These are phyloP conservation scores for Xylaria sp. DNA, from an alignment of 2,329 filamentous ascomycete genomes.

Conservation along the genomic window DNA sequence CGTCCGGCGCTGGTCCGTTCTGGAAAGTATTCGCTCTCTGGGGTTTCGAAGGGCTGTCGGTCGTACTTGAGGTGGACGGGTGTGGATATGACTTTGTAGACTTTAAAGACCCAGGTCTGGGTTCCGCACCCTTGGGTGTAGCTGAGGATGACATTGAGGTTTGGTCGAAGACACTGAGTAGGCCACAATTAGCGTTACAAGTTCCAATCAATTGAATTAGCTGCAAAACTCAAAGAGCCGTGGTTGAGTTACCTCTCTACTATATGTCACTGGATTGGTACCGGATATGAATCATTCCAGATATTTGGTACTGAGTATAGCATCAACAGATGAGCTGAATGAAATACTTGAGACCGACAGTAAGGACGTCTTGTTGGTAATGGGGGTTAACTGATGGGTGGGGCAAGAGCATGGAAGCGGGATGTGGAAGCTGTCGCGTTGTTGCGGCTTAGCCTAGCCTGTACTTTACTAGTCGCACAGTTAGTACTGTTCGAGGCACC, in stretches of 20 bases:
- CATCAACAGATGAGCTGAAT: neutral
- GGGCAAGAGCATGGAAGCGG: no score
- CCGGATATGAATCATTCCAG: constrained; percentile 10
- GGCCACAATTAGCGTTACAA: constrained; percentile 28
- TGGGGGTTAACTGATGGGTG: no score
- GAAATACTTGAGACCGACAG: neutral
- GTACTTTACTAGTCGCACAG: no score
- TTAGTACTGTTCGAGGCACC: no score
- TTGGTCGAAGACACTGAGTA: constrained; percentile 28
- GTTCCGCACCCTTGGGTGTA: constrained; percentile 43
- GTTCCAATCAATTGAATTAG: neutral
- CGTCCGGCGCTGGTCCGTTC: constrained; percentile 50
- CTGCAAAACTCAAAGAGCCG: neutral
- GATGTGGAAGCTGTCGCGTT: no score
- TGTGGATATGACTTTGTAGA: constrained; percentile 45
- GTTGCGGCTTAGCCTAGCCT: no score
- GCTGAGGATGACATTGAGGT: constrained; percentile 44
- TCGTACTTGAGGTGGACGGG: constrained; percentile 43
- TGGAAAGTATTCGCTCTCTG: constrained; percentile 61
- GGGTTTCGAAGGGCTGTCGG: constrained; percentile 48
- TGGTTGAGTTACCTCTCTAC: constrained; percentile 27
- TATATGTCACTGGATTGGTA: neutral
- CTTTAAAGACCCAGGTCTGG: constrained; percentile 44
- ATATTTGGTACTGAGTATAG: neutral
- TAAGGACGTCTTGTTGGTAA: constrained; percentile 1